Evolutionary conservation across 2,329 filamentous ascomycete species (phyloP).

Genomic region (Trichoderma atrobrunneum): DNA sequence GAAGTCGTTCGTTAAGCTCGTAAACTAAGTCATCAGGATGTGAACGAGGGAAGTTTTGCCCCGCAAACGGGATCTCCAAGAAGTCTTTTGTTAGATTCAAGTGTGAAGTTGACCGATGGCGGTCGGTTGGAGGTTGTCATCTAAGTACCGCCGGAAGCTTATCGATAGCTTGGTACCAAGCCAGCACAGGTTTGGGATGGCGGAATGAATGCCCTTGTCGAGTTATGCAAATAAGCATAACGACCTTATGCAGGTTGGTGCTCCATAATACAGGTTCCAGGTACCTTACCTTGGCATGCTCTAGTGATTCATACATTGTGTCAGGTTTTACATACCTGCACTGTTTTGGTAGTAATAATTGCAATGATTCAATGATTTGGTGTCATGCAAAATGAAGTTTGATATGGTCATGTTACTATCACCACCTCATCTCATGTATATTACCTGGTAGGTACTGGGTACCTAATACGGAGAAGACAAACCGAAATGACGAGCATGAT

Average conservation of each 20-base stretch:
- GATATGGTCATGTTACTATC: not conserved
- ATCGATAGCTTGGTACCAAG: slow-evolving; percentile 9
- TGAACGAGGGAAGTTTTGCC: not conserved
- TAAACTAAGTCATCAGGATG: not conserved
- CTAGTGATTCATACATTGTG: not conserved
- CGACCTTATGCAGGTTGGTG: not conserved
- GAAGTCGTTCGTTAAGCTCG: not conserved
- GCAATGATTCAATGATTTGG: not conserved
- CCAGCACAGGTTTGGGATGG: not conserved
- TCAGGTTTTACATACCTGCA: not conserved
- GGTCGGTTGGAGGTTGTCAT: slow-evolving; percentile 15
- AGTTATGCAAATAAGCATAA: not conserved
- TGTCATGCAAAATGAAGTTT: not conserved
- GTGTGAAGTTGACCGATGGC: not conserved
- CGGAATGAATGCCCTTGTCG: not conserved
- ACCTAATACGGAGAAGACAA: not conserved
- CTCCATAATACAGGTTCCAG: not conserved
- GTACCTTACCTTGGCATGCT: not conserved
- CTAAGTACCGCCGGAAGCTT: not conserved
- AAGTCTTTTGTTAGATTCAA: not conserved
- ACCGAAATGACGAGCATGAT: slow-evolving; percentile 13
- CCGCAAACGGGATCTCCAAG: not conserved
- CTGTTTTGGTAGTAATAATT: not conserved
- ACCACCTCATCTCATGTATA: not conserved
- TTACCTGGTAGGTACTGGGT: not conserved